A percentile compares a stretch with the other conserved stretches of the same genome.
Evolutionary conservation across 1,284 basidiomycete genomes (phyloP).

Genomic region (Moesziomyces globuligerus): DNA sequence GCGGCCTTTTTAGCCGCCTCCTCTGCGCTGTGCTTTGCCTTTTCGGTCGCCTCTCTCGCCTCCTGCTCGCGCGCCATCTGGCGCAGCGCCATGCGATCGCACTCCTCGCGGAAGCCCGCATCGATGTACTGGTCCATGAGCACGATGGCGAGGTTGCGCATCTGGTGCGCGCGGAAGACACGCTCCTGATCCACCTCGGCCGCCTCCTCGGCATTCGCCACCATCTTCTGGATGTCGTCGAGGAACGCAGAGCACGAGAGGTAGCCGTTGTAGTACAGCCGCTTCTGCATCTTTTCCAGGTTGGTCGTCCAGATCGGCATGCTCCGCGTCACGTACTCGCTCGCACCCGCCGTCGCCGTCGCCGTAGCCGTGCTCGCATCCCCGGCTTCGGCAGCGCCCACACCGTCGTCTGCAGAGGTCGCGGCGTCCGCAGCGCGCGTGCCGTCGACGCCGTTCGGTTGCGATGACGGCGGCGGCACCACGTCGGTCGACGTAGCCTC

Average conservation of each 20-base stretch:
- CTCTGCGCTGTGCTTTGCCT: conserved; percentile 68
- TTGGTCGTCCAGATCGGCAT: conserved; percentile 64
- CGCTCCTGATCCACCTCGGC: conserved; percentile 75
- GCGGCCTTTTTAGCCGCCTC: conserved; percentile 44
- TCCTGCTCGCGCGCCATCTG: conserved; percentile 74
- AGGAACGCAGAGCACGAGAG: conserved; percentile 87
- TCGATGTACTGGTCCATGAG: conserved; percentile 88
- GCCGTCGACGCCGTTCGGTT: conserved; percentile 9
- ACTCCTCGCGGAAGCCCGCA: conserved; percentile 81
- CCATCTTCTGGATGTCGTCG: conserved; percentile 86
- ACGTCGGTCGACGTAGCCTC: conserved; percentile 1
- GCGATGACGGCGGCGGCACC: conserved; percentile 21
- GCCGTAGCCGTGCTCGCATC: not conserved
- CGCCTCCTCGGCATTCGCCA: conserved; percentile 78
- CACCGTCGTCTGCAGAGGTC: conserved; percentile 8
- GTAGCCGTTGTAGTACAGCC: conserved; percentile 87
- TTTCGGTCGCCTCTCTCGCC: conserved; percentile 71
- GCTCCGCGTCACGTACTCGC: conserved; percentile 43
- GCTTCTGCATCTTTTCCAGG: conserved; percentile 87
- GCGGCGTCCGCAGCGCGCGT: conserved; percentile 11
- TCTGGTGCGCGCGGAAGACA: conserved; percentile 85
- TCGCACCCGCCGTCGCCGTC: conserved; percentile 11
- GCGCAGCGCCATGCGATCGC: conserved; percentile 84
- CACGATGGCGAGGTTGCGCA: conserved; percentile 86
- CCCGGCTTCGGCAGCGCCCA: not conserved